phyloP scores from a whole-genome alignment of 163 green algal genomes.

The Scenedesmus sp. region DNA sequence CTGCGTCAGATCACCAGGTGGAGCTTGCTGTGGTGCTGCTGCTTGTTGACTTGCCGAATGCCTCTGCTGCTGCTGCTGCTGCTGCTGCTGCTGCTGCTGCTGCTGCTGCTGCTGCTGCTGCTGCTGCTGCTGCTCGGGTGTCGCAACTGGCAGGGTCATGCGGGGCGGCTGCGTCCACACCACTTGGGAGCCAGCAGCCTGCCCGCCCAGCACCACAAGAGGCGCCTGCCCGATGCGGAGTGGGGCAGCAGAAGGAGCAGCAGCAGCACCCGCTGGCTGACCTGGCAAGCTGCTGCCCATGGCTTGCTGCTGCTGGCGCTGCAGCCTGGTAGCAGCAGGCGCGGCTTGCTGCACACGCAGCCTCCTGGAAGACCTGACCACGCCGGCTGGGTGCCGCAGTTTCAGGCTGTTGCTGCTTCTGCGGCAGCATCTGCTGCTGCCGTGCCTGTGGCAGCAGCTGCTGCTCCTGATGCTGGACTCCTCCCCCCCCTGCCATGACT shows the following conservation, averaged over 20 bases:
- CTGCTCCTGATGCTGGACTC: neutral
- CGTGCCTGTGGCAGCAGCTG: neutral
- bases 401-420: neutral
- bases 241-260: neutral
- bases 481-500: neutral
- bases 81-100: neutral
- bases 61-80: neutral
- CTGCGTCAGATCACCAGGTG: neutral
- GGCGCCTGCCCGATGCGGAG: neutral
- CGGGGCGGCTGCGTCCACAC: constrained; percentile 17
- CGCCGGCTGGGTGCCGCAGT: neutral
- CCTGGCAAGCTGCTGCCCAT: neutral
- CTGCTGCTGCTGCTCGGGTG: too few species aligned
- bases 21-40: neutral
- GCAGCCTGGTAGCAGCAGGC: neutral
- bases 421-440: neutral
- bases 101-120: too few species aligned
- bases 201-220: constrained; percentile 14
- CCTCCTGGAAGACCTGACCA: neutral
- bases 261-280: neutral
- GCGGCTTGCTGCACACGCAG: neutral
- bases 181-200: neutral
- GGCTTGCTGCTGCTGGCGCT: neutral
- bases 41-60: neutral
- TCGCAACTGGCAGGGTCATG: neutral